Percentiles rank a stretch among this genome's conserved stretches.
Evolutionary conservation across 2,329 filamentous ascomycete species (phyloP).

Genomic region (Ascochyta clinopodiicola): DNA sequence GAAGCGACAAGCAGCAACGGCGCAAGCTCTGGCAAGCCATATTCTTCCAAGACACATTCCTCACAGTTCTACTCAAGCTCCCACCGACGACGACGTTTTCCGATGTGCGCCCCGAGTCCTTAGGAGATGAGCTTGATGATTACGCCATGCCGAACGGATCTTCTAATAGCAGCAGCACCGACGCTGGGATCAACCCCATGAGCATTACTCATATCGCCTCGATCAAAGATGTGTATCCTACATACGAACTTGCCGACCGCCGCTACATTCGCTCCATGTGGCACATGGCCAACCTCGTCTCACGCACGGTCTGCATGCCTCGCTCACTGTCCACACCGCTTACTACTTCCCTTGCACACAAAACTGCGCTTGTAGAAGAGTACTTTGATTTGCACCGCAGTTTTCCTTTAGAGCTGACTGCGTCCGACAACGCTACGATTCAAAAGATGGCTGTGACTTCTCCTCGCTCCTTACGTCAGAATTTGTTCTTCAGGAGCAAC

Average conservation of each 20-base stretch:
- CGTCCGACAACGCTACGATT: conserved; percentile 68
- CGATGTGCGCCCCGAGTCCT: conserved; percentile 77
- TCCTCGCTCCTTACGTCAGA: conserved; percentile 74
- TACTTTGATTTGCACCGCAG: conserved; percentile 76
- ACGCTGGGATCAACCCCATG: conserved; percentile 58
- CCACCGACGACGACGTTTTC: conserved; percentile 81
- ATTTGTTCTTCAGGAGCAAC: conserved; percentile 79
- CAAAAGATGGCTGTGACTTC: conserved; percentile 64
- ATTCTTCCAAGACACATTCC: conserved; percentile 79
- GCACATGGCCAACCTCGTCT: conserved; percentile 79
- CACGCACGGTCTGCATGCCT: conserved; percentile 77
- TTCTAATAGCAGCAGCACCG: conserved; percentile 40
- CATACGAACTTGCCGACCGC: conserved; percentile 48
- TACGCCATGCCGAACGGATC: conserved; percentile 68
- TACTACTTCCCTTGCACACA: conserved; percentile 70
- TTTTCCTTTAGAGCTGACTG: conserved; percentile 74
- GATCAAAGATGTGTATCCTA: conserved; percentile 46
- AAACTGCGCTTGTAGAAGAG: conserved; percentile 71
- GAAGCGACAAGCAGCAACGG: conserved; percentile 78
- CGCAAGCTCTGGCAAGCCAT: conserved; percentile 85
- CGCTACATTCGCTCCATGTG: conserved; percentile 76
- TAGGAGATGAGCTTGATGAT: conserved; percentile 70
- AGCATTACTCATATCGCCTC: conserved; percentile 58
- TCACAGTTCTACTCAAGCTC: conserved; percentile 78
- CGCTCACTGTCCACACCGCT: conserved; percentile 76